Evolutionary conservation across 1,284 basidiomycete species (phyloP), one percentile per base, ranked within the genome.

Genomic region (Tylopilus sp.): DNA sequence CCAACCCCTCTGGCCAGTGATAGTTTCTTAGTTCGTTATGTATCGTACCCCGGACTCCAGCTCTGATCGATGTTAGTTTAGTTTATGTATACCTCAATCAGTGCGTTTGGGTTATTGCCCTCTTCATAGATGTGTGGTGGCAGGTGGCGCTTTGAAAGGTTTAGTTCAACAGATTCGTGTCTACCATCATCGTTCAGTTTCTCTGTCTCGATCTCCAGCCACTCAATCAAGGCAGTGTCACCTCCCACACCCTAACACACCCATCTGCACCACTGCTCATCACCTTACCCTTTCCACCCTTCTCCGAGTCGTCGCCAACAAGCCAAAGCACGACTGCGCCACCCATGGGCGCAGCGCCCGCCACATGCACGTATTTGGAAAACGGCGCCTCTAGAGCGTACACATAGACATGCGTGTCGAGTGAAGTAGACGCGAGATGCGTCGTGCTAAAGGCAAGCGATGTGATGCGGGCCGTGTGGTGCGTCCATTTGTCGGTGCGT

Each of bases 361-460:
- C 94, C 79, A 98, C 90, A 18, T 91, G 87, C 53, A 96, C 89
- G 71, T 94, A 95, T 81, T 63, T 68, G 32, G 89, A 91, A 79
- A 90, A 82, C 16, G 93, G 91, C 69, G 92, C 91, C 64, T 86
- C 85, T 49, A 95, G 89, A 70, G 91, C 91, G 91, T 95, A 99
- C 51, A 99, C 82, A 77, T 96, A 98, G 12, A 98, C 89, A 73
- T 95, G 90, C 36, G 96, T 97, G 77, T 99, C 97, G 47, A 97
- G 86, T 13, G 95, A 95, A 19, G 92, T 95, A 12, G 95, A 96
- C 4, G 91, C 95, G 66, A 94, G 89, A 72, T 96, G 73, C 2
- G 77, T 78, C 36, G 65, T 41, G 22, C 61, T 62, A 61, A 77
- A 99, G 1, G 88, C 82, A 19, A 99, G 85, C 22, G 93, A 89